A percentile compares a stretch with the other conserved stretches of the same genome.
These are phyloP conservation scores for Cladophialophora psammophila DNA, from an alignment of 2,329 filamentous ascomycete genomes.

Conservation along the genomic window DNA sequence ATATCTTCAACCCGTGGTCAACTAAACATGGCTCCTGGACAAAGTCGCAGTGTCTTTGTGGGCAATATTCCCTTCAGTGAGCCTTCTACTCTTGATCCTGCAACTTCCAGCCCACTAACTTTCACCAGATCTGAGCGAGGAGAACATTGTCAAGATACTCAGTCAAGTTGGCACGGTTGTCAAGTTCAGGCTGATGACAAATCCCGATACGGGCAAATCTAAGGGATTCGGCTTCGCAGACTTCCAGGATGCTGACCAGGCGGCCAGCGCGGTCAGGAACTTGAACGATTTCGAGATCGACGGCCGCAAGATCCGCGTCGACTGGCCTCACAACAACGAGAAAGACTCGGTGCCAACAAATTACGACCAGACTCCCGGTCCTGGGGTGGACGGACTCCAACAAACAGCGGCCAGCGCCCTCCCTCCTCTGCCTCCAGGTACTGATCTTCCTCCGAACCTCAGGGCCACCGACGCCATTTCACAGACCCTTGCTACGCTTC, in stretches of 20 bases:
- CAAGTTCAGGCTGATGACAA: slow-evolving; percentile 92
- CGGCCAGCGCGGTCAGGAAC: slow-evolving; percentile 92
- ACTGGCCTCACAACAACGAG: slow-evolving; percentile 92
- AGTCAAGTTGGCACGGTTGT: slow-evolving; percentile 87
- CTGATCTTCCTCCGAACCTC: slow-evolving; percentile 81
- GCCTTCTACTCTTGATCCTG: slow-evolving; percentile 58
- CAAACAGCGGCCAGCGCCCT: slow-evolving; percentile 54
- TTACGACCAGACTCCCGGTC: slow-evolving; percentile 53
- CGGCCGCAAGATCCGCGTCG: slow-evolving; percentile 90
- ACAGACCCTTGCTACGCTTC: slow-evolving; percentile 83
- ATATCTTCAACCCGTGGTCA: not conserved
- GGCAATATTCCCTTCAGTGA: slow-evolving; percentile 73
- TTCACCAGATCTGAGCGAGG: slow-evolving; percentile 84
- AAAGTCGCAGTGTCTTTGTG: slow-evolving; percentile 55
- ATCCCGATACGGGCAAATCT: slow-evolving; percentile 90
- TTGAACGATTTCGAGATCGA: slow-evolving; percentile 95
- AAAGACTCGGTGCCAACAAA: slow-evolving; percentile 67
- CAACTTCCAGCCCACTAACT: slow-evolving; percentile 23
- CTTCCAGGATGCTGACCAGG: slow-evolving; percentile 90
- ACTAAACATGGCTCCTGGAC: slow-evolving; percentile 52
- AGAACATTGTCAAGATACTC: slow-evolving; percentile 94
- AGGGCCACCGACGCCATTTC: slow-evolving; percentile 91
- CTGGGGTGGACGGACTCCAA: slow-evolving; percentile 44
- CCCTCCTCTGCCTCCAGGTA: slow-evolving; percentile 82
- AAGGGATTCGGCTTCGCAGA: slow-evolving; percentile 98